A percentile compares a stretch with the other conserved stretches of the same genome.
Conservation (phyloP, 139 green algal species). For the Volvox reticuliferus region DNA sequence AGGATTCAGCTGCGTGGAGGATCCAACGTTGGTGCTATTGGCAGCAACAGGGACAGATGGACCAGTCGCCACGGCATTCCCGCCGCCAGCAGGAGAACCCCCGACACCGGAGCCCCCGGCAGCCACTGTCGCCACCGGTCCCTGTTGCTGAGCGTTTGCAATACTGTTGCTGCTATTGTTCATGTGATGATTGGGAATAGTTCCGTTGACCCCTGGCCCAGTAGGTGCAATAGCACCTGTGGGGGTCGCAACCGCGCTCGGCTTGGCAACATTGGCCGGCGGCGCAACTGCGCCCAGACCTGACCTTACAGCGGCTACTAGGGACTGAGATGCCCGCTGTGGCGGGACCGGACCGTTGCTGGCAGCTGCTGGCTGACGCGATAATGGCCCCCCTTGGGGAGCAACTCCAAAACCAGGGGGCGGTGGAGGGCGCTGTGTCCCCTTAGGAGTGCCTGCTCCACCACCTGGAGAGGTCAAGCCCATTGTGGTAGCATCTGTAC, state of each 20-base stretch:
- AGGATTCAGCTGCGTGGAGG: constrained; percentile 35
- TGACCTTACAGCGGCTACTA: neutral
- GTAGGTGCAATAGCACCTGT: neutral
- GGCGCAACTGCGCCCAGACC: neutral
- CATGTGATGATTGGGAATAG: neutral
- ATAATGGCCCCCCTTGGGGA: neutral
- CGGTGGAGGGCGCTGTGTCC: neutral
- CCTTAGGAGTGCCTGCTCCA: constrained; percentile 7
- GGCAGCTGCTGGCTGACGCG: neutral
- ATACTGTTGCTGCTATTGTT: neutral
- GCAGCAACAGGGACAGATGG: neutral
- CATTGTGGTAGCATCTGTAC: neutral
- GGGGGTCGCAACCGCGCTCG: neutral
- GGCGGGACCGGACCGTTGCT: constrained; percentile 5
- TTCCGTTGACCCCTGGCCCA: neutral
- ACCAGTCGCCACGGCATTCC: neutral
- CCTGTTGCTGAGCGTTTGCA: neutral
- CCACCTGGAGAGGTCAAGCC: neutral
- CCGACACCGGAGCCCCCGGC: neutral
- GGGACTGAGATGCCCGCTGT: neutral
- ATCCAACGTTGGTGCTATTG: neutral
- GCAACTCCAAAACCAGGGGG: constrained; percentile 33
- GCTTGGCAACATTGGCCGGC: neutral
- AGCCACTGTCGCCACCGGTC: neutral
- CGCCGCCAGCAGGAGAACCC: neutral